Evolutionary conservation across 1,284 basidiomycete species (phyloP).

Genomic region (Wallemia hederae): DNA sequence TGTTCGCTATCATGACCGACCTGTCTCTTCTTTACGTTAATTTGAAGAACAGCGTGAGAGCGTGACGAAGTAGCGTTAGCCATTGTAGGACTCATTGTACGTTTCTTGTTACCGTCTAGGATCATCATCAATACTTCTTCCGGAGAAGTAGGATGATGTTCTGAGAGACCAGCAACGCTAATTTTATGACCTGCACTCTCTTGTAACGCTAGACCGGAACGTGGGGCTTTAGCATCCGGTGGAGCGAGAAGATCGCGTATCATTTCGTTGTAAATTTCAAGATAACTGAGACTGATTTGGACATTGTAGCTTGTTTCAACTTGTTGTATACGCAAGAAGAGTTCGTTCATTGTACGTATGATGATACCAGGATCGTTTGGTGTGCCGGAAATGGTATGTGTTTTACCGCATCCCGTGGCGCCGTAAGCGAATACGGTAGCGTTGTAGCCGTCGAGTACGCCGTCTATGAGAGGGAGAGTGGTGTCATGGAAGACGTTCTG

Average conservation of each 20-base stretch:
- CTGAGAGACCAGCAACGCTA: slow-evolving; percentile 55
- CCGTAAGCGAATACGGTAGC: slow-evolving; percentile 92
- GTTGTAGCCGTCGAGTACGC: slow-evolving; percentile 75
- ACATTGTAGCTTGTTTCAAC: slow-evolving; percentile 47
- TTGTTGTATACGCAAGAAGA: slow-evolving; percentile 67
- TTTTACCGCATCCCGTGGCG: slow-evolving; percentile 90
- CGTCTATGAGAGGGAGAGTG: slow-evolving; percentile 47
- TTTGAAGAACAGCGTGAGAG: slow-evolving; percentile 80
- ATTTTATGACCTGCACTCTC: slow-evolving; percentile 56
- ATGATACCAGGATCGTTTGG: slow-evolving; percentile 65
- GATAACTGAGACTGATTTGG: slow-evolving; percentile 66
- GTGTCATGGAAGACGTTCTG: slow-evolving; percentile 61
- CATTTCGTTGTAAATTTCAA: slow-evolving; percentile 94
- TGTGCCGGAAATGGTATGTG: slow-evolving; percentile 82
- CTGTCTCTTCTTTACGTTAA: slow-evolving; percentile 60
- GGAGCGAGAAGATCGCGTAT: slow-evolving; percentile 79
- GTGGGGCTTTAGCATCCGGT: slow-evolving; percentile 29
- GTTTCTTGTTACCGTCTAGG: slow-evolving; percentile 48
- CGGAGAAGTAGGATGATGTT: slow-evolving; percentile 44
- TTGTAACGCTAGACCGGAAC: slow-evolving; percentile 63
- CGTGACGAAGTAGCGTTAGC: slow-evolving; percentile 84
- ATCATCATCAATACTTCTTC: slow-evolving; percentile 83
- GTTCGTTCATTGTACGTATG: slow-evolving; percentile 81
- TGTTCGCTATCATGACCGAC: slow-evolving; percentile 15
- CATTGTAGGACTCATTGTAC: slow-evolving; percentile 73